Evolutionary conservation across 1,284 basidiomycete species (phyloP), one percentile per base, ranked within the genome.

Genomic region (Agroathelia rolfsii): DNA sequence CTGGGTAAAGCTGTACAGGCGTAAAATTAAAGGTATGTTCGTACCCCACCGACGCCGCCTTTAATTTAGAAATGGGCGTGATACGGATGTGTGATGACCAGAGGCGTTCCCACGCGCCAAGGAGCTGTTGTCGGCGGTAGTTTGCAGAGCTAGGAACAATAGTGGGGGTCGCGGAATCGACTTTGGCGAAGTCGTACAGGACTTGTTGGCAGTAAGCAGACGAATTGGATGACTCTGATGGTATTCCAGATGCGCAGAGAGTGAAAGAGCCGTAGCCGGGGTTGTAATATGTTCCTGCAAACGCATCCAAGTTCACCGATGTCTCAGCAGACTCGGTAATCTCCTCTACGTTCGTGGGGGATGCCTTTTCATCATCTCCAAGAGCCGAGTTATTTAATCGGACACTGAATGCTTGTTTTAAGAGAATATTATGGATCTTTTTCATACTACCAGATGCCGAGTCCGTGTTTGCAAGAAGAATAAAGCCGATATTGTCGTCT

Each of bases 241-340:
- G n/a, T n/a, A n/a, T n/a, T n/a, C n/a, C n/a, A 0, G 53, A 38
- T 10, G 46, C 35, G 32, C 61, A 63, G 16, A 64, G 46, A 1
- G 51, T 53, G 32, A 64, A 35, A 6, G 46, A 28, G 18, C 56
- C 59, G 17, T 64, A 63, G 5, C 52, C 58, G 1, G 47, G 35
- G 32, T 55, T 45, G 9, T 30, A 9, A 40, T 59, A 64, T 0
- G 53, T 59, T 4, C 62, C 62, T 4, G 48, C 36, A n/a, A 52
- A 49, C 2, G 28, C 35, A 11, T 48, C 41, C 11, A 49, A 24
- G 11, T 17, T 7, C 2, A 37, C 11, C 6, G 16, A 25, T 10
- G 21, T 29, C n/a, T 23, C 23, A 0, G 19, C 8, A 16, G 27
- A 35, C n/a, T 22, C 20, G 11, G 7, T 7, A 14, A 22, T 15